A percentile compares a stretch with the other conserved stretches of the same genome.
Conservation (phyloP, 2,329 filamentous ascomycete genomes). For the Parastagonospora avenae region DNA sequence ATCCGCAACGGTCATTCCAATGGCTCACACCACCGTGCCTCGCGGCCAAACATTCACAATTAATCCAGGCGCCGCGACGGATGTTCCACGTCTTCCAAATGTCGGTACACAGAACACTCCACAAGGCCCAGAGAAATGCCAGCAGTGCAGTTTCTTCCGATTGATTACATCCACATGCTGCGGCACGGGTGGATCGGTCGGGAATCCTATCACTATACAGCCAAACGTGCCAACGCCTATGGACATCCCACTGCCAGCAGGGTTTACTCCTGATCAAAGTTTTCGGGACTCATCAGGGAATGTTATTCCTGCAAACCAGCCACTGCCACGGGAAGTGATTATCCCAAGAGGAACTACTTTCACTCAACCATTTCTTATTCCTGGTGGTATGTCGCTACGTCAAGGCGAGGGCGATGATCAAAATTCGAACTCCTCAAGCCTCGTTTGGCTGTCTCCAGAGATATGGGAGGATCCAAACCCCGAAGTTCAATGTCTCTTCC, state of each 20-base stretch:
- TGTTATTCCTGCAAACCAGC: constrained; percentile 27
- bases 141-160: constrained; percentile 16
- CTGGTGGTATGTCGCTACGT: constrained; percentile 1
- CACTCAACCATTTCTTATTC: constrained; percentile 53
- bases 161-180: constrained; percentile 14
- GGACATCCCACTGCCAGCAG: constrained; percentile 12
- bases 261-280: constrained; percentile 15
- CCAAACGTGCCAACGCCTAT: constrained; percentile 9
- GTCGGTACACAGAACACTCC: constrained; percentile 11
- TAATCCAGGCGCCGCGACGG: constrained; percentile 4
- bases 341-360: constrained; percentile 45
- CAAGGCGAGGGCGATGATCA: constrained; percentile 10
- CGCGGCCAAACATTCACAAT: constrained; percentile 11
- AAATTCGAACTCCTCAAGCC: constrained; percentile 4
- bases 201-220: constrained; percentile 9
- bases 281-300: constrained; percentile 27
- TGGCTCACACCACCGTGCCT: constrained; percentile 7
- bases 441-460: constrained; percentile 9
- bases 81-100: constrained; percentile 9
- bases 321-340: constrained; percentile 30
- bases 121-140: constrained; percentile 7
- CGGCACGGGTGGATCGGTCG: constrained; percentile 11
- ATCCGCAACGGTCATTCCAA: constrained; percentile 11
- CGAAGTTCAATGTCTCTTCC: constrained; percentile 6
- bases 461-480: constrained; percentile 10